phyloP scores from a whole-genome alignment of 441 rosid genomes.

The Hura crepitans region DNA sequence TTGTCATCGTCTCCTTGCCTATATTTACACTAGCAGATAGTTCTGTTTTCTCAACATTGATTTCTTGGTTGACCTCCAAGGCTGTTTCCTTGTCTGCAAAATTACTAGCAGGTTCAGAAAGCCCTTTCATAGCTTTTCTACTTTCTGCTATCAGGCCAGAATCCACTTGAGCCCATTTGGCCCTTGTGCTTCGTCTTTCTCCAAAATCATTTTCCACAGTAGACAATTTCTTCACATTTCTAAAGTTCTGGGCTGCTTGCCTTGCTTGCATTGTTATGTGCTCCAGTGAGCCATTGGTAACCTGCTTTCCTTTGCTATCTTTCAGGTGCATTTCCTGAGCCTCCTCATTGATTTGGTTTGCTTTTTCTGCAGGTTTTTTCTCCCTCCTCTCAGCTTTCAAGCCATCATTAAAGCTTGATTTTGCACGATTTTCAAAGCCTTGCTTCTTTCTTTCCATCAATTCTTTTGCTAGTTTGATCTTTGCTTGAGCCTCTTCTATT shows the following conservation, averaged over 20 bases:
- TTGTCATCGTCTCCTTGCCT: slow-evolving; percentile 26
- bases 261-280: slow-evolving; percentile 23
- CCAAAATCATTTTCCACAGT: slow-evolving; percentile 20
- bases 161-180: slow-evolving; percentile 17
- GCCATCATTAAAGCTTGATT: slow-evolving; percentile 32
- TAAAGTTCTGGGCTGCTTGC: slow-evolving; percentile 23
- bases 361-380: slow-evolving; percentile 27
- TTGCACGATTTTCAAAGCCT: slow-evolving; percentile 43
- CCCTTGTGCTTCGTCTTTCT: slow-evolving; percentile 14
- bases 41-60: slow-evolving; percentile 23
- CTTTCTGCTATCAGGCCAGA: slow-evolving; percentile 24
- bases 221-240: slow-evolving; percentile 22
- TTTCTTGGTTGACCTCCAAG: slow-evolving; percentile 22
- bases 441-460: slow-evolving; percentile 67
- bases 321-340: slow-evolving; percentile 25
- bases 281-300: slow-evolving; percentile 12
- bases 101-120: slow-evolving; percentile 12
- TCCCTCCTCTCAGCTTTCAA: slow-evolving; percentile 32
- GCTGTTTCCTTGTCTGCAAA: not conserved
- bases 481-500: slow-evolving; percentile 78
- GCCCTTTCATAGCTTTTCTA: slow-evolving; percentile 22
- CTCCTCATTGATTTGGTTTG: slow-evolving; percentile 28
- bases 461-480: slow-evolving; percentile 68
- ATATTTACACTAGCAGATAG: slow-evolving; percentile 23
- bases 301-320: slow-evolving; percentile 23